Evolutionary conservation across 371 early-diverging fungal species (phyloP).

Genomic region (Mycotypha africana): DNA sequence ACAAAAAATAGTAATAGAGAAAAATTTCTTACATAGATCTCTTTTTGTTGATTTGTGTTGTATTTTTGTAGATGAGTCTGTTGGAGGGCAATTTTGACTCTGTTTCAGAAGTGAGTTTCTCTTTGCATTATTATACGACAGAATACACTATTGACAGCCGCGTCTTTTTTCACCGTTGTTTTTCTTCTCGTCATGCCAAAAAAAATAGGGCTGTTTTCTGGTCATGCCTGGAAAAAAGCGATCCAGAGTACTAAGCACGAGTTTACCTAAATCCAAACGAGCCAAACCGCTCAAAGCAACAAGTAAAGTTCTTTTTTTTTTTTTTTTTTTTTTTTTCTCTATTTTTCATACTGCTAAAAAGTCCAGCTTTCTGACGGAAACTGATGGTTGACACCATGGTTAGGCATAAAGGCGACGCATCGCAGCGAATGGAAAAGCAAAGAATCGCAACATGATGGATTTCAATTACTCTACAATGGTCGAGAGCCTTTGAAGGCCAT

Average conservation of each 20-base stretch:
- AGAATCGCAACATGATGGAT: constrained; percentile 19
- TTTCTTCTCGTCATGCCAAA: no score
- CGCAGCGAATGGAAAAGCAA: constrained; percentile 8
- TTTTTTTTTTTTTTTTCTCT: no score
- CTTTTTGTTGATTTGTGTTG: no score
- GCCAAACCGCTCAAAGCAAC: no score
- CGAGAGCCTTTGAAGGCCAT: constrained; percentile 38
- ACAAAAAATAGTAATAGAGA: no score
- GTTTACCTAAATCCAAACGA: neutral
- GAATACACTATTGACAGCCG: neutral
- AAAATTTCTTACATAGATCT: no score
- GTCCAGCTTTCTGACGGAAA: no score
- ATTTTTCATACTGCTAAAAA: no score
- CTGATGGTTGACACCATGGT: neutral
- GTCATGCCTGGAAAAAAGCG: constrained; percentile 28
- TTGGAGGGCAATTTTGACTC: constrained; percentile 41
- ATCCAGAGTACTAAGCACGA: neutral
- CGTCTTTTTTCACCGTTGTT: neutral
- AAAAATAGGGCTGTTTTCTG: constrained; percentile 39
- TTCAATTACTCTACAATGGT: constrained; percentile 43
- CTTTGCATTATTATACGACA: no score
- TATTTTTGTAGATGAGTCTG: no score
- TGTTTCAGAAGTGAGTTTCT: constrained; percentile 41
- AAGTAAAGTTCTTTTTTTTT: no score
- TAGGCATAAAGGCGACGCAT: constrained; percentile 6